A percentile compares a stretch with the other conserved stretches of the same genome.
Conservation (phyloP, 2,329 filamentous ascomycete species). For the Venturia effusa region DNA sequence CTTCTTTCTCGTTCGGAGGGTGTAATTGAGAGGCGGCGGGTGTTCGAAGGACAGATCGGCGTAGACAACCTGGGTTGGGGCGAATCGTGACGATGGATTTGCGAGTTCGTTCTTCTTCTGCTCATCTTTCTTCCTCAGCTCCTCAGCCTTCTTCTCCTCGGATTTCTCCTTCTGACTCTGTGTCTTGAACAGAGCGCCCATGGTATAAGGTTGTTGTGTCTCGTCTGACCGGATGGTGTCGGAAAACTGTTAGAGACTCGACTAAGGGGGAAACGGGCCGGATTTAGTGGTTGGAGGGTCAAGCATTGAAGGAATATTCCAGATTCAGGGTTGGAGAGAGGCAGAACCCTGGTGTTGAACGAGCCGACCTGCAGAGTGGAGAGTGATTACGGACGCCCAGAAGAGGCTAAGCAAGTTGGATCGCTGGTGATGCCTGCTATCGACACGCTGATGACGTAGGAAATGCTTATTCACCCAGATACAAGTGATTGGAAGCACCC, state of each 20-base stretch:
- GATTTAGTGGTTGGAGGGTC: background rate
- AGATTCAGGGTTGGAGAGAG: background rate
- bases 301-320: background rate
- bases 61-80: constrained; percentile 30
- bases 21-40: constrained; percentile 46
- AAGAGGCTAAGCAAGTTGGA: background rate
- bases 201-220: background rate
- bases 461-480: background rate
- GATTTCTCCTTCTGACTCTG: background rate
- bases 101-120: constrained; percentile 9
- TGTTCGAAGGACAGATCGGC: constrained; percentile 29
- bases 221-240: background rate
- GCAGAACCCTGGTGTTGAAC: background rate
- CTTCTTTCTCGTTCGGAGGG: constrained; percentile 41
- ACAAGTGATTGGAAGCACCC: background rate
- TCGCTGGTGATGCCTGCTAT: background rate
- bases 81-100: constrained; percentile 22
- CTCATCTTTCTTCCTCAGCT: constrained; percentile 8
- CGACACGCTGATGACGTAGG: background rate
- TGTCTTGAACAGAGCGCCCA: constrained; percentile 1
- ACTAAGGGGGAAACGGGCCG: background rate
- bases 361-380: background rate
- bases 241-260: background rate
- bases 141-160: constrained; percentile 8
- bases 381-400: background rate